Evolutionary conservation across 306 rosid genomes (phyloP).

Genomic region (Fagus crenata): DNA sequence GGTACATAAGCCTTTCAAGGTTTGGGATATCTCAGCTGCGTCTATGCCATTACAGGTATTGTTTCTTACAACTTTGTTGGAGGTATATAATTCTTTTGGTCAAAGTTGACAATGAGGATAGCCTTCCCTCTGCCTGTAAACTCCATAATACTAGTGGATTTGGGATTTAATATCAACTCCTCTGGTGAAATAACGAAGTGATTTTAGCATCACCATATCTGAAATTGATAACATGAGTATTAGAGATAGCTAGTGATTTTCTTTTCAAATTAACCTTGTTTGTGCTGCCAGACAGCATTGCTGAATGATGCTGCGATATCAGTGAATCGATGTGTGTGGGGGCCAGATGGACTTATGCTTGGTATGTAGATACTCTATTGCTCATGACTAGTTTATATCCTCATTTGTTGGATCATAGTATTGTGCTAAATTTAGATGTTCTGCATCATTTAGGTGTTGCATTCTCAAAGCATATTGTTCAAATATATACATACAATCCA

Average conservation of each 20-base stretch:
- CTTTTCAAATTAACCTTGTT: slow-evolving; percentile 5
- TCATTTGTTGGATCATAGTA: background rate
- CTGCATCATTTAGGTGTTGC: slow-evolving; percentile 37
- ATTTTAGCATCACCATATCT: slow-evolving; percentile 10
- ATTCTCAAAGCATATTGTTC: slow-evolving; percentile 46
- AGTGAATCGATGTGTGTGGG: slow-evolving; percentile 53
- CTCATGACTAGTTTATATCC: background rate
- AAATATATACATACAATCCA: slow-evolving; percentile 39
- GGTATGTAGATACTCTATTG: slow-evolving; percentile 28
- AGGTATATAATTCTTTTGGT: background rate
- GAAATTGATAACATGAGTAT: background rate
- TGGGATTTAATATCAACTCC: background rate
- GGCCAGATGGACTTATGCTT: slow-evolving; percentile 45
- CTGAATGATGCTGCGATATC: slow-evolving; percentile 42
- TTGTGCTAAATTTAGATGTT: background rate
- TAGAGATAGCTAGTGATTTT: slow-evolving; percentile 14
- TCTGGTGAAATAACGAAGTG: background rate
- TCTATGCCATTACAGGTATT: slow-evolving; percentile 45
- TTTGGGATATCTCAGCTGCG: slow-evolving; percentile 39
- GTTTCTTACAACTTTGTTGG: background rate
- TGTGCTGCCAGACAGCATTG: slow-evolving; percentile 37
- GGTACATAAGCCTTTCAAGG: slow-evolving; percentile 42
- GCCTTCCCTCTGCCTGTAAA: background rate
- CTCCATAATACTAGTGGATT: background rate
- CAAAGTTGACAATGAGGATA: background rate